Evolutionary conservation across 2,329 filamentous ascomycete genomes (phyloP).

Genomic region (Rutstroemia sp.): DNA sequence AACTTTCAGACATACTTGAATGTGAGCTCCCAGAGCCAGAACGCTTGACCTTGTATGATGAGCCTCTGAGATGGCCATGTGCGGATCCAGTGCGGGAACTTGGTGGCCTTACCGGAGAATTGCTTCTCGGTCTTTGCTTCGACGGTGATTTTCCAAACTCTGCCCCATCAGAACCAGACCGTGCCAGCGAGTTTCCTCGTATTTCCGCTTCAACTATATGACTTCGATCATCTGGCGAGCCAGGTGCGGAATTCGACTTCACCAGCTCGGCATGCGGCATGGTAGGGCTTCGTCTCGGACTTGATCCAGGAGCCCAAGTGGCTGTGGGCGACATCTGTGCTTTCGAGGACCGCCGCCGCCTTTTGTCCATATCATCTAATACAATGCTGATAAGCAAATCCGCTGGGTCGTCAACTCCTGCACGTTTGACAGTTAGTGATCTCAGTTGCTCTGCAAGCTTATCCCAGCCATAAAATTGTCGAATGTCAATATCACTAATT

Average conservation of each 20-base stretch:
- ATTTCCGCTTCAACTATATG: slow-evolving; percentile 28
- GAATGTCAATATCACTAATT: slow-evolving; percentile 90
- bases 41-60: slow-evolving; percentile 66
- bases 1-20: slow-evolving; percentile 63
- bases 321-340: slow-evolving; percentile 71
- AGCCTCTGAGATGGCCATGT: slow-evolving; percentile 53
- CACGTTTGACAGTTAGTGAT: slow-evolving; percentile 81
- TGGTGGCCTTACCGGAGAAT: slow-evolving; percentile 70
- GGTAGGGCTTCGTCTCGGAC: slow-evolving; percentile 55
- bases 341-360: slow-evolving; percentile 81
- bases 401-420: slow-evolving; percentile 78
- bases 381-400: slow-evolving; percentile 91
- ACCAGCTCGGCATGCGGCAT: slow-evolving; percentile 58
- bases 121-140: slow-evolving; percentile 56
- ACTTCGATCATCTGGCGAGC: slow-evolving; percentile 29
- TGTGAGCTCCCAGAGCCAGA: slow-evolving; percentile 91
- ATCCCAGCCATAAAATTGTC: slow-evolving; percentile 97
- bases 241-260: slow-evolving; percentile 57
- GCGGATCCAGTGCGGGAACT: slow-evolving; percentile 60
- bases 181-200: slow-evolving; percentile 19
- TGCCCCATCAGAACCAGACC: slow-evolving; percentile 27
- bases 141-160: slow-evolving; percentile 19
- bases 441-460: slow-evolving; percentile 84
- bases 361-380: slow-evolving; percentile 90
- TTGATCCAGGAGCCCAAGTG: slow-evolving; percentile 53